These are phyloP conservation scores for Backusella tuberculispora DNA, from an alignment of 192 early-diverging fungal species.

Conservation along the genomic window DNA sequence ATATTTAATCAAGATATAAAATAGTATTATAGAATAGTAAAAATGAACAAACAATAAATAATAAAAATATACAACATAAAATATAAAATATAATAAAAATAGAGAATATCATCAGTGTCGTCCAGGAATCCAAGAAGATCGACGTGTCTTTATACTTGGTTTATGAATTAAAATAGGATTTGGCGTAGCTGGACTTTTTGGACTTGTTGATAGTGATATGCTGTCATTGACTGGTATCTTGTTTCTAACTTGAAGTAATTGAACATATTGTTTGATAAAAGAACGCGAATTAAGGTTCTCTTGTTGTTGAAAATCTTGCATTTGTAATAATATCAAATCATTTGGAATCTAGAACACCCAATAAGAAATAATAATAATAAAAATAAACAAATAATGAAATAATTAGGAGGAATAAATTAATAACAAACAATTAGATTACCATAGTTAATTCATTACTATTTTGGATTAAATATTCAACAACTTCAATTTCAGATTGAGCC, in stretches of 20 bases:
- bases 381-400: neutral
- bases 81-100: neutral
- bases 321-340: slow-evolving; percentile 5
- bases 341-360: slow-evolving; percentile 7
- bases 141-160: neutral
- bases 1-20: neutral
- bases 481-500: slow-evolving; percentile 29
- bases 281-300: slow-evolving; percentile 7
- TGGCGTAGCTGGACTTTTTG: neutral
- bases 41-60: neutral
- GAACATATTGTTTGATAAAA: slow-evolving; percentile 17
- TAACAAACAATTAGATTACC: slow-evolving; percentile 6
- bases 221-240: neutral
- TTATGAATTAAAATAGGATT: neutral
- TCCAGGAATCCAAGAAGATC: neutral
- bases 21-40: neutral
- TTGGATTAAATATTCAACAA: slow-evolving; percentile 30
- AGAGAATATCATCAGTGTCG: neutral
- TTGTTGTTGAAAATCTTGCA: slow-evolving; percentile 10
- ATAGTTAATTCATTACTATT: slow-evolving; percentile 21
- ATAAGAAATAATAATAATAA: neutral
- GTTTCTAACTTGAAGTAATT: neutral
- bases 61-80: slow-evolving; percentile 13
- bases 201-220: neutral
- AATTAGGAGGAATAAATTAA: neutral